phyloP scores from a whole-genome alignment of 768 basidiomycete genomes.

The Leucosporidium yakuticum region DNA sequence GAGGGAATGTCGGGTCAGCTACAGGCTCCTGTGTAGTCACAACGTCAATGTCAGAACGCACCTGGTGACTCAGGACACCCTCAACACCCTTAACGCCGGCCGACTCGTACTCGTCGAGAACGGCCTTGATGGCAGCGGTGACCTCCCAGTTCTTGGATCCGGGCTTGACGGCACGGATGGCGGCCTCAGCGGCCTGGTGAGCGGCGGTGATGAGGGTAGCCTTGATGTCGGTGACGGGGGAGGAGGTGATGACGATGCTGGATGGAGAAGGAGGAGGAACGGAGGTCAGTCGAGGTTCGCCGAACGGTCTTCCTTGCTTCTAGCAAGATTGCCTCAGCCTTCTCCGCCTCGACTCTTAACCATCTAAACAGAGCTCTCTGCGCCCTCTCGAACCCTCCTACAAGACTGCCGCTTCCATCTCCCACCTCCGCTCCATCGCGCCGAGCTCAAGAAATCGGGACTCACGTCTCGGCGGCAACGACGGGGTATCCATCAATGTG shows the following conservation, averaged over 20 bases:
- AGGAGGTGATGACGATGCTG: constrained; percentile 68
- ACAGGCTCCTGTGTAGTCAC: not conserved
- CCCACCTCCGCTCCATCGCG: not conserved
- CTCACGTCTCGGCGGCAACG: constrained; percentile 76
- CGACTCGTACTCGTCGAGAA: constrained; percentile 53
- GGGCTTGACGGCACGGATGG: constrained; percentile 66
- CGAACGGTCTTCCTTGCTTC: not conserved
- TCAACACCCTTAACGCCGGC: constrained; percentile 91
- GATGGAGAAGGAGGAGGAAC: not conserved
- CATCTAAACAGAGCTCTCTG: too few species aligned
- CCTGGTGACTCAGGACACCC: constrained; percentile 50
- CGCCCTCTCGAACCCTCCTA: not conserved
- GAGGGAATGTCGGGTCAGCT: not conserved
- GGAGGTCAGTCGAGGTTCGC: not conserved
- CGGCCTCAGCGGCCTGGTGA: constrained; percentile 84
- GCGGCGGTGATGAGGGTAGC: constrained; percentile 93
- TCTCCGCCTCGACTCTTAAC: too few species aligned
- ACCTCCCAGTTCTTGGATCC: constrained; percentile 94
- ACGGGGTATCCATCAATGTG: constrained; percentile 97
- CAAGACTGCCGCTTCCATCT: not conserved
- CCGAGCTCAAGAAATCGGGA: not conserved
- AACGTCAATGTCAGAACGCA: not conserved
- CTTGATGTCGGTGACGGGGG: constrained; percentile 73
- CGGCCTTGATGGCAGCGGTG: constrained; percentile 74
- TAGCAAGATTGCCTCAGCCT: too few species aligned